phyloP scores from a whole-genome alignment of 768 basidiomycete genomes.

The Brasilioporus rufonigricans region DNA sequence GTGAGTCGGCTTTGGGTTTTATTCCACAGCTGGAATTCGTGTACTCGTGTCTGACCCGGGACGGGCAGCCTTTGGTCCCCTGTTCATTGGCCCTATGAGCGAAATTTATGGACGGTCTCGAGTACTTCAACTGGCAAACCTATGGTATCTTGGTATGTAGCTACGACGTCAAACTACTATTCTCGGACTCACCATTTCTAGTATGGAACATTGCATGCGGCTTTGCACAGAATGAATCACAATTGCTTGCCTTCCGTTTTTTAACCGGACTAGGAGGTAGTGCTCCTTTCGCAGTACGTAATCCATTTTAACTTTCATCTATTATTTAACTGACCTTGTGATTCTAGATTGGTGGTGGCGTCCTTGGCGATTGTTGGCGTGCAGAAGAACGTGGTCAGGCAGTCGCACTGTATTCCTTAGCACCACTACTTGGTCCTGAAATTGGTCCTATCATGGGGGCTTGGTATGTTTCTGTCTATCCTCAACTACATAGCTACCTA shows the following conservation, averaged over 20 bases:
- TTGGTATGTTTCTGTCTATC: conserved; percentile 36
- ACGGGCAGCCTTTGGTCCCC: conserved; percentile 26
- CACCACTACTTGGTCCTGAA: conserved; percentile 64
- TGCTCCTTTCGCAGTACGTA: conserved; percentile 53
- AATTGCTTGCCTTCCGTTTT: conserved; percentile 71
- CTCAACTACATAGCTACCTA: background rate
- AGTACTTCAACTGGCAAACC: conserved; percentile 61
- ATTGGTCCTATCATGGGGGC: conserved; percentile 62
- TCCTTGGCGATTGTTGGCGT: conserved; percentile 60
- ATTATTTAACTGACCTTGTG: background rate
- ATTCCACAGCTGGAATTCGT: too few relatives aligned
- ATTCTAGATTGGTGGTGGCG: conserved; percentile 59
- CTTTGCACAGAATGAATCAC: conserved; percentile 54
- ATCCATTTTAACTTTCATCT: background rate
- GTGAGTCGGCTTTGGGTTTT: conserved; percentile 32
- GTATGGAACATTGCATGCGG: conserved; percentile 66
- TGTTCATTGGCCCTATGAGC: conserved; percentile 56
- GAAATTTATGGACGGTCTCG: conserved; percentile 69
- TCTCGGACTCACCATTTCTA: conserved; percentile 9
- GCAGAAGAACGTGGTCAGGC: conserved; percentile 64
- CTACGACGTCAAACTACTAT: background rate
- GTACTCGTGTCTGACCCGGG: background rate
- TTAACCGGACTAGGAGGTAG: conserved; percentile 71
- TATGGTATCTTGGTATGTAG: conserved; percentile 58
- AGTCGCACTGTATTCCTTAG: conserved; percentile 60